Evolutionary conservation across 129 eudicot genomes (phyloP), one percentile per base, ranked within the genome.

Genomic region (Centrapalus pauciflorus): DNA sequence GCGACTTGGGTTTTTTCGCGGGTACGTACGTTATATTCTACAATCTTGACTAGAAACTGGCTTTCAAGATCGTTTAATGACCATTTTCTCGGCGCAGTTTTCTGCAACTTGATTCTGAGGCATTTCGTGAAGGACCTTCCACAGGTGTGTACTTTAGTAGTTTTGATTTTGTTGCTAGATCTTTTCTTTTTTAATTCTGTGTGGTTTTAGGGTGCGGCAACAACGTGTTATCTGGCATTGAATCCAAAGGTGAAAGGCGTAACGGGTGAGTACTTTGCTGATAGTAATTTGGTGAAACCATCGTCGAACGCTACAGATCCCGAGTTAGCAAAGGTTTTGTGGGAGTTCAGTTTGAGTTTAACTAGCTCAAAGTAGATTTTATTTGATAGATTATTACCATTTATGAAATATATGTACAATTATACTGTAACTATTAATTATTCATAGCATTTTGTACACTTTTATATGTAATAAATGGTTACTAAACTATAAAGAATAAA

Each of bases 241-340:
- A 74, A 66, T 35, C 73, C 79, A 1, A 65, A 74, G 24, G 73
- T 74, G 5, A 74, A 74, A 30, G 79, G 67, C 2, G 21, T 74
- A 7, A 65, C 67, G 0, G 73, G 79, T 1, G 57, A 66, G 52
- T 65, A 74, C 34, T 74, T 74, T 56, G 41, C 67, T 33, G 73
- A 66, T 23, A 28, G 50, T 43, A 74, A 74, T 65, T 65, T 74
- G 66, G 61, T 50, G 7, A 13, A 55, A 43, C 61, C 73, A 57
- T 55, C 79, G 1, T 1, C 14, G 10, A 43, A 32, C 29, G 63
- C 67, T 23, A 48, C 37, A 33, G 79, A 74, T 65, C 40, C 26
- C 11, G 61, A 32, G 28, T 43, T 74, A 46, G 79, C 73, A 23
- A 55, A 74, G 60, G 59, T 65, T 32, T 55, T 74, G 35, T 55